Evolutionary conservation across 768 basidiomycete genomes (phyloP).

Genomic region (Dendrothele bispora): DNA sequence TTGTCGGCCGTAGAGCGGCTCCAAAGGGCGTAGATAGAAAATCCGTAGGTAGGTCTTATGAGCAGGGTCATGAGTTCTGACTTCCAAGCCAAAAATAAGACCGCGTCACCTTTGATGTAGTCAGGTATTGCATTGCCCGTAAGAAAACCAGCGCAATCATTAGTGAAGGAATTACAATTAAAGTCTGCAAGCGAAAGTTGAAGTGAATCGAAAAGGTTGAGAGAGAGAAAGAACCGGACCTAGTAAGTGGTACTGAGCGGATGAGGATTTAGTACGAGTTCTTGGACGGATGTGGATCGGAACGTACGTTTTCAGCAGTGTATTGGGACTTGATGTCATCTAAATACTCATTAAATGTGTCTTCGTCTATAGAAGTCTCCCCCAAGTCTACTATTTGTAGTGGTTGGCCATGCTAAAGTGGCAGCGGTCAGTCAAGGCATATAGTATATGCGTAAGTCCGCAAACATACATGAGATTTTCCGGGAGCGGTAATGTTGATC

Average conservation of each 20-base stretch:
- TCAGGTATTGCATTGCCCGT: constrained; percentile 80
- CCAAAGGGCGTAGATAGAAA: constrained; percentile 92
- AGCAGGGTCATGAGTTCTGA: neutral
- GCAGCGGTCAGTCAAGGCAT: neutral
- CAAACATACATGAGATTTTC: constrained; percentile 76
- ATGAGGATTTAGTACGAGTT: neutral
- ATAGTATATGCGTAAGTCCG: neutral
- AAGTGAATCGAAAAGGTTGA: neutral
- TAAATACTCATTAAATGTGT: constrained; percentile 85
- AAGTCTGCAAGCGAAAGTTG: constrained; percentile 55
- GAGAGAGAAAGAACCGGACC: constrained; percentile 38
- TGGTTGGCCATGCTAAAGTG: constrained; percentile 69
- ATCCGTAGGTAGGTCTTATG: constrained; percentile 70
- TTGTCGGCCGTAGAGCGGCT: constrained; percentile 80
- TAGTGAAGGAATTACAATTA: constrained; percentile 95
- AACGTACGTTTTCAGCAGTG: constrained; percentile 82
- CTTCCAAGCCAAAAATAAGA: neutral
- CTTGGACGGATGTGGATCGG: neutral
- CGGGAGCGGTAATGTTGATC: constrained; percentile 69
- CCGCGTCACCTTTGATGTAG: constrained; percentile 73
- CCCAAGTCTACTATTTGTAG: constrained; percentile 73
- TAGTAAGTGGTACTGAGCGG: constrained; percentile 78
- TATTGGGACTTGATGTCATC: constrained; percentile 74
- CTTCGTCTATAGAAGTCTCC: constrained; percentile 77
- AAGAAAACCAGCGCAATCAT: constrained; percentile 83